A percentile compares a stretch with the other conserved stretches of the same genome.
phyloP scores from a whole-genome alignment of 2,329 filamentous ascomycete genomes.

The Teratosphaeria viscida region DNA sequence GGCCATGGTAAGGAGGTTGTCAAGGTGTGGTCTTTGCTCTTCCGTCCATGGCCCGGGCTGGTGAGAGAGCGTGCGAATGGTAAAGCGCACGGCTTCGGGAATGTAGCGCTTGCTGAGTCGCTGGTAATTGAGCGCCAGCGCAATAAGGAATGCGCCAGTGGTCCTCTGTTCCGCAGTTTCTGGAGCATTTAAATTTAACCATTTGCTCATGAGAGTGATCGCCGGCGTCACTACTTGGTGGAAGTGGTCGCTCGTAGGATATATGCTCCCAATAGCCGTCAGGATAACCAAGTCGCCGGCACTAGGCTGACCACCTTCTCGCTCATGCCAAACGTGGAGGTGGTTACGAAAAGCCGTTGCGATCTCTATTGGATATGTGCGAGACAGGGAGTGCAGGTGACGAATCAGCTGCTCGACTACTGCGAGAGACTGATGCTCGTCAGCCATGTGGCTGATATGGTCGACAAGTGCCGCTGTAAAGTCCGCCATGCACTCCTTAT shows the following conservation, averaged over 20 bases:
- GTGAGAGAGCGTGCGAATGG: conserved; percentile 37
- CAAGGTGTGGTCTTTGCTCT: conserved; percentile 43
- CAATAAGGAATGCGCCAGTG: conserved; percentile 67
- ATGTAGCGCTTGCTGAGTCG: conserved; percentile 74
- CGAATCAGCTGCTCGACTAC: conserved; percentile 72
- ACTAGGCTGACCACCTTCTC: conserved; percentile 37
- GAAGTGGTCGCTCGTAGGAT: conserved; percentile 94
- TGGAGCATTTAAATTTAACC: conserved; percentile 61
- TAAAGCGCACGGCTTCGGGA: conserved; percentile 77
- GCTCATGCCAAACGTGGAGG: conserved; percentile 46
- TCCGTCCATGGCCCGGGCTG: conserved; percentile 4
- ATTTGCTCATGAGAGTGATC: conserved; percentile 72
- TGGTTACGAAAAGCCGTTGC: conserved; percentile 67
- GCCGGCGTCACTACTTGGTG: conserved; percentile 90
- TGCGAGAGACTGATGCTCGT: conserved; percentile 44
- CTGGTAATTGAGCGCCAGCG: conserved; percentile 74
- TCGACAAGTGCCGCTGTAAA: conserved; percentile 59
- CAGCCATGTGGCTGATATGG: conserved; percentile 50
- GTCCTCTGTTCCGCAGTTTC: conserved; percentile 52
- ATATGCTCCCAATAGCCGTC: conserved; percentile 72
- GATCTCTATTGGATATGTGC: conserved; percentile 70
- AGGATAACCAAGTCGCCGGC: conserved; percentile 74
- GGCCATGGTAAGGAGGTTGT: conserved; percentile 57
- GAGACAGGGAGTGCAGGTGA: conserved; percentile 85
- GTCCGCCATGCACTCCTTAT: conserved; percentile 69